Conservation (phyloP, 495 filamentous ascomycete genomes). For the Hypoxylon subgilvum region DNA sequence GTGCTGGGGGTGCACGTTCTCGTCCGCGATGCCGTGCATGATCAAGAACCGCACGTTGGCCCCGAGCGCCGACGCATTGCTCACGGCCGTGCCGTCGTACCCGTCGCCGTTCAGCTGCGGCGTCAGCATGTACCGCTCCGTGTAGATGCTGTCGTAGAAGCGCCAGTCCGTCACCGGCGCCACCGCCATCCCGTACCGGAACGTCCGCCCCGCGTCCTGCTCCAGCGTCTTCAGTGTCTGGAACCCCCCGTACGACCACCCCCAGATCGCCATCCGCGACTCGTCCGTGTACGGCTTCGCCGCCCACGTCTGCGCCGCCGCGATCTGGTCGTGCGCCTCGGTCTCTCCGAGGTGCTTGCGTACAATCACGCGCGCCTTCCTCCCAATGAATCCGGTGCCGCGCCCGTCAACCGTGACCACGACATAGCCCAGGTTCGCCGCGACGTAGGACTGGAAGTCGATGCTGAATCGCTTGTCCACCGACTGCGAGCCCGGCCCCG, state of each 20-base stretch:
- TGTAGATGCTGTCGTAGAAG: conserved; percentile 94
- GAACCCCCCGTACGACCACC: conserved; percentile 97
- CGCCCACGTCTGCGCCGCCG: conserved; percentile 84
- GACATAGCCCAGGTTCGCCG: conserved; percentile 86
- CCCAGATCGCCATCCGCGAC: conserved; percentile 88
- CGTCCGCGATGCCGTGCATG: conserved; percentile 93
- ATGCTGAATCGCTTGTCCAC: conserved; percentile 82
- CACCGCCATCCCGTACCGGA: conserved; percentile 96
- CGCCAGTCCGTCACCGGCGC: conserved; percentile 97
- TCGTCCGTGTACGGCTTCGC: conserved; percentile 83
- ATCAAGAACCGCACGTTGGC: conserved; percentile 84
- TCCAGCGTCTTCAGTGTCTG: conserved; percentile 97
- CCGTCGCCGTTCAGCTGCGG: conserved; percentile 79
- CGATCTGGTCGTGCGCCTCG: conserved; percentile 90
- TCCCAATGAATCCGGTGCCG: conserved; percentile 89
- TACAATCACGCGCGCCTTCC: conserved; percentile 78
- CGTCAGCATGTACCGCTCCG: conserved; percentile 93
- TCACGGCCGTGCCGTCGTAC: conserved; percentile 77
- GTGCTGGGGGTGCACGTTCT: conserved; percentile 97
- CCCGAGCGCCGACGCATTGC: conserved; percentile 69
- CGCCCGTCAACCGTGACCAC: conserved; percentile 94
- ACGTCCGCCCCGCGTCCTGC: conserved; percentile 84
- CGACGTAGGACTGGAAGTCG: conserved; percentile 90
- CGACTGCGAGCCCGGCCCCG: conserved; percentile 85
- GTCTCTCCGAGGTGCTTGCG: conserved; percentile 83